A percentile compares a stretch with the other conserved stretches of the same genome.
phyloP scores from a whole-genome alignment of 495 filamentous ascomycete genomes.

The Penicillium ucsense region DNA sequence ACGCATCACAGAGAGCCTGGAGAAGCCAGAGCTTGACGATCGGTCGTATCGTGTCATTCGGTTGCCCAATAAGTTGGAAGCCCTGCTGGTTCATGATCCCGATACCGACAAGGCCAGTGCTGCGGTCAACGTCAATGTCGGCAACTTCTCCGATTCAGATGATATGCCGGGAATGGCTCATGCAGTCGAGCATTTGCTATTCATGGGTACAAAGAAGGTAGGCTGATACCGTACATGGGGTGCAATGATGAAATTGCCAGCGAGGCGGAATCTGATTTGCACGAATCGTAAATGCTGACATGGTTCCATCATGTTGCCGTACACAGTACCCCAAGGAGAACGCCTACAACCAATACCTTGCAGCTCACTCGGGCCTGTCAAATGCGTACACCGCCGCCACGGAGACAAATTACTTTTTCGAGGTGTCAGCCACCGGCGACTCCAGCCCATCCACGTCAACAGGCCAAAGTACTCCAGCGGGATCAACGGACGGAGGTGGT shows the following conservation, averaged over 20 bases:
- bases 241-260: no score
- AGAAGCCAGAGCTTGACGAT: constrained; percentile 83
- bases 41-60: constrained; percentile 80
- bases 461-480: constrained; percentile 20
- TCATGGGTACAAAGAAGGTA: constrained; percentile 98
- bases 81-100: constrained; percentile 83
- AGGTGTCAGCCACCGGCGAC: constrained; percentile 63
- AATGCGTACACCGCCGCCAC: constrained; percentile 93
- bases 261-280: no score
- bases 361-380: constrained; percentile 77
- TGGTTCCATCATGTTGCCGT: neutral
- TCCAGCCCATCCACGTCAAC: constrained; percentile 34
- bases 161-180: constrained; percentile 93
- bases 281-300: constrained; percentile 4
- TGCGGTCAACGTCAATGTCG: constrained; percentile 90
- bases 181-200: constrained; percentile 84
- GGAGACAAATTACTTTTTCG: constrained; percentile 97
- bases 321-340: constrained; percentile 84
- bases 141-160: constrained; percentile 84
- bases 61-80: constrained; percentile 85
- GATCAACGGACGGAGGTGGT: constrained; percentile 23
- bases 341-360: constrained; percentile 87
- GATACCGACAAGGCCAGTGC: constrained; percentile 96
- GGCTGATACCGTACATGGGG: constrained; percentile 3
- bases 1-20: constrained; percentile 67